A percentile compares a stretch with the other conserved stretches of the same genome.
These are phyloP conservation scores for Abrus pulchellus DNA, from an alignment of 306 rosid genomes.

Conservation along the genomic window DNA sequence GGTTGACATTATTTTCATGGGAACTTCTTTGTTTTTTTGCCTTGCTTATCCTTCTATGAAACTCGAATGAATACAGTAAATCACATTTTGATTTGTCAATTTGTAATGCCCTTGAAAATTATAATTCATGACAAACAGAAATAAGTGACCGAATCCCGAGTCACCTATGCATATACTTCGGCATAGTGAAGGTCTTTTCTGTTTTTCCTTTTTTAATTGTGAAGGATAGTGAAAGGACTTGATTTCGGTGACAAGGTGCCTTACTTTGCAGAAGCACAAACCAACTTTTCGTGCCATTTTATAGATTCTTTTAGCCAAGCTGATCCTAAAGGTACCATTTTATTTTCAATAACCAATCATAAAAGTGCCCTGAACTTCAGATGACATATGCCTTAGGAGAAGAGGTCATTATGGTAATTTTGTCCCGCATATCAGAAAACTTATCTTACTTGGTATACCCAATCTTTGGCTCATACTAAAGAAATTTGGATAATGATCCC, in stretches of 20 bases:
- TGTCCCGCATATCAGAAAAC: constrained; percentile 4
- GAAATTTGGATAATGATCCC: background rate
- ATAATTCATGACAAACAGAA: background rate
- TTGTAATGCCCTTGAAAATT: background rate
- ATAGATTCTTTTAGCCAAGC: constrained; percentile 33
- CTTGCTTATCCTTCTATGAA: background rate
- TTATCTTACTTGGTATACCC: background rate
- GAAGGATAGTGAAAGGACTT: constrained; percentile 7
- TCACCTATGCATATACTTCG: constrained; percentile 14
- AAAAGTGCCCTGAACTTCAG: constrained; percentile 14
- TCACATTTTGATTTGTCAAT: background rate
- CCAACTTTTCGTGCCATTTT: background rate
- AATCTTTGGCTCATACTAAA: constrained; percentile 12
- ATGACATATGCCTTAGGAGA: constrained; percentile 30
- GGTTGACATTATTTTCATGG: too few species aligned
- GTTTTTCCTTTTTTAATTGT: background rate
- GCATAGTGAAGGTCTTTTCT: background rate
- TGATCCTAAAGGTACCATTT: constrained; percentile 28
- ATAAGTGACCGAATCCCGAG: background rate
- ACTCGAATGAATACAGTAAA: background rate
- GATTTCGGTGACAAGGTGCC: background rate
- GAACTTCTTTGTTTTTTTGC: too few species aligned
- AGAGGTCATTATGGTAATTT: background rate
- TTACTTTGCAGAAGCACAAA: constrained; percentile 38
- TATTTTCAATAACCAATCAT: constrained; percentile 5